These are phyloP conservation scores for Eucalyptus microcorys DNA, from an alignment of 345 rosid species.

Conservation along the genomic window DNA sequence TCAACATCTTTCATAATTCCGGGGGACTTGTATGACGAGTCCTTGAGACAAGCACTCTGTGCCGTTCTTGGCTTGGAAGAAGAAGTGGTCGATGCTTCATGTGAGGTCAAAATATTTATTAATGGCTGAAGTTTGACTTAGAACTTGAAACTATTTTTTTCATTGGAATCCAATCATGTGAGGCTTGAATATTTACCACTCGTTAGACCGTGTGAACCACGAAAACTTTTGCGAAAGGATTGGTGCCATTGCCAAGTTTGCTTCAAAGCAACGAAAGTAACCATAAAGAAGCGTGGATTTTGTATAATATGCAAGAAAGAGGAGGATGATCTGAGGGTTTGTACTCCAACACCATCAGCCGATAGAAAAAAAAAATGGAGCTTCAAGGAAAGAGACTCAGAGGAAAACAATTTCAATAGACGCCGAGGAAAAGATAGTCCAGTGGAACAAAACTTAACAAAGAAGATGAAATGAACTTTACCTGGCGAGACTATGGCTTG, in stretches of 20 bases:
- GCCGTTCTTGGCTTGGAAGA: not conserved
- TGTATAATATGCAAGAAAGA: not conserved
- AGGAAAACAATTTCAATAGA: not conserved
- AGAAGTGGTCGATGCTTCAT: not conserved
- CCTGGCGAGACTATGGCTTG: not conserved
- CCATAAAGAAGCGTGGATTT: not conserved
- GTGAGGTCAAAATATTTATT: not conserved
- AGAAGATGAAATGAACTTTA: not conserved
- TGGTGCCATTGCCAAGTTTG: not conserved
- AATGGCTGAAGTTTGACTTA: too few relatives aligned
- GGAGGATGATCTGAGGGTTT: not conserved
- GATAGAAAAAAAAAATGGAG: rapidly evolving
- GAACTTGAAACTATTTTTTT: not conserved
- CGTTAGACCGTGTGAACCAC: not conserved
- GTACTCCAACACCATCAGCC: not conserved
- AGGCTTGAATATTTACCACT: not conserved
- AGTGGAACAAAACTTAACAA: not conserved
- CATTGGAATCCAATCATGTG: not conserved
- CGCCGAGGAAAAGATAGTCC: not conserved
- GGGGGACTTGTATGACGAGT: not conserved
- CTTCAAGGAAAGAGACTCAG: not conserved
- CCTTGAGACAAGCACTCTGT: not conserved
- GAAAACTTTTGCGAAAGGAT: not conserved
- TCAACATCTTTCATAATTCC: not conserved
- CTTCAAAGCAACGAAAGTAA: rapidly evolving